Evolutionary conservation across 2,329 filamentous ascomycete genomes (phyloP).

Genomic region (Aspergillus eucalypticola): DNA sequence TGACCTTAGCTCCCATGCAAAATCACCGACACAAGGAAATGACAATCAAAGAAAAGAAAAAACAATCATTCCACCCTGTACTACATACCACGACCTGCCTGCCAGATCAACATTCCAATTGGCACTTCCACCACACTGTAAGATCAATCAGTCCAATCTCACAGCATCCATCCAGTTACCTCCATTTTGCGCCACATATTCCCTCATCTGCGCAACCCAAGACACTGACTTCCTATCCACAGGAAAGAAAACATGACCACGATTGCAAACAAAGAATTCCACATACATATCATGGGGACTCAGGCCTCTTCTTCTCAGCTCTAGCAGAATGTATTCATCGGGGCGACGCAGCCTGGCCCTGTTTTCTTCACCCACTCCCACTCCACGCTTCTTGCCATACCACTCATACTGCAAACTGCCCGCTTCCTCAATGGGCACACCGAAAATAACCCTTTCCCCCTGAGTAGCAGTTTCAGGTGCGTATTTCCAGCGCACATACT

Average conservation of each 20-base stretch:
- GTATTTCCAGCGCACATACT: slow-evolving; percentile 61
- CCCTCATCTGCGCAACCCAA: slow-evolving; percentile 12
- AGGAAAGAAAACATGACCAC: not conserved
- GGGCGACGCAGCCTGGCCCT: slow-evolving; percentile 52
- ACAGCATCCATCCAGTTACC: slow-evolving; percentile 8
- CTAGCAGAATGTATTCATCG: slow-evolving; percentile 61
- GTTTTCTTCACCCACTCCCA: not conserved
- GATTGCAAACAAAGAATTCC: slow-evolving; percentile 53
- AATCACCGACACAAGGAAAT: no score
- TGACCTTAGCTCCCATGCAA: no score
- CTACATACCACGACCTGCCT: not conserved
- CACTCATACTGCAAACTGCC: slow-evolving; percentile 48
- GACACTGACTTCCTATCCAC: not conserved
- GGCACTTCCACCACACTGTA: not conserved
- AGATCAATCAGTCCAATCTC: not conserved
- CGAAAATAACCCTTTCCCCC: slow-evolving; percentile 46
- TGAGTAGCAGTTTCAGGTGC: slow-evolving; percentile 22
- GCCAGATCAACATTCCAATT: not conserved
- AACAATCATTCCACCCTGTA: no score
- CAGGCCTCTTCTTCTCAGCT: slow-evolving; percentile 56
- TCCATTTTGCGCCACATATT: not conserved
- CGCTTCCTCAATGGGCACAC: slow-evolving; percentile 55
- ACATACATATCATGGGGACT: slow-evolving; percentile 56
- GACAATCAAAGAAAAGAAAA: no score
- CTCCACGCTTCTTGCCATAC: slow-evolving; percentile 29